Percentiles rank a stretch among this genome's conserved stretches.
phyloP scores from a whole-genome alignment of 176 grass and related monocot genomes.

The Otatea glauca region DNA sequence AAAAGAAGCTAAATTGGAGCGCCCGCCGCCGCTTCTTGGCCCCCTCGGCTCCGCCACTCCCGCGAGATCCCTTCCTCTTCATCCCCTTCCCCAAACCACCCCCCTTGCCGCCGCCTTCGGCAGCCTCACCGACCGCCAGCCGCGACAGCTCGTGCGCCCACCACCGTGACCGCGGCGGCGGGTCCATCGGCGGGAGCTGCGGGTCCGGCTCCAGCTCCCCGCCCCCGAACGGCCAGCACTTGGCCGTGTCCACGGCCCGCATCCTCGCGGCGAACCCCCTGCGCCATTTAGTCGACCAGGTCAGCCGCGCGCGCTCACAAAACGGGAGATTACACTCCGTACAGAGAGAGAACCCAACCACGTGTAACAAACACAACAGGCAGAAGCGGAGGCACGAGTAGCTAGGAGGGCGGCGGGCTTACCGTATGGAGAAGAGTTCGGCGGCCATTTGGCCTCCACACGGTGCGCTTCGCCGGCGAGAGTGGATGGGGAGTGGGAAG shows the following conservation, averaged over 20 bases:
- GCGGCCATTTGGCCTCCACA: slow-evolving; percentile 37
- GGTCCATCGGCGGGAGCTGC: slow-evolving; percentile 45
- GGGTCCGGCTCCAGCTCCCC: background rate
- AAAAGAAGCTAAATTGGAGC: slow-evolving; percentile 31
- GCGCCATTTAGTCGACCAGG: slow-evolving; percentile 26
- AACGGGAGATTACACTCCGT: background rate
- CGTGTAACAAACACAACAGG: background rate
- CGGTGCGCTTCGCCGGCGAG: slow-evolving; percentile 21
- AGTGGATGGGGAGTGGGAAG: background rate
- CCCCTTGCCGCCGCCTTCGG: background rate
- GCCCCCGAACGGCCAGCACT: slow-evolving; percentile 42
- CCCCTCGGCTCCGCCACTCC: slow-evolving; percentile 11
- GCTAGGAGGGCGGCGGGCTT: background rate
- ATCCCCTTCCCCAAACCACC: slow-evolving; percentile 10
- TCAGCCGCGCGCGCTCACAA: background rate
- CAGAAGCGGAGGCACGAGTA: background rate
- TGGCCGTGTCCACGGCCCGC: slow-evolving; percentile 48
- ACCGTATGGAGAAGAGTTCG: slow-evolving; percentile 62
- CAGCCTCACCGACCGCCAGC: background rate
- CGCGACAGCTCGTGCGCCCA: slow-evolving; percentile 48
- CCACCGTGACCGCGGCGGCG: slow-evolving; percentile 47
- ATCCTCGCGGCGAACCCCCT: slow-evolving; percentile 49
- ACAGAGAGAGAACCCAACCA: background rate
- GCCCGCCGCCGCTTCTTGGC: slow-evolving; percentile 34
- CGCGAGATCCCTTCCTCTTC: slow-evolving; percentile 43